Evolutionary conservation across 768 basidiomycete species (phyloP), one percentile per base, ranked within the genome.

Genomic region (Astraeus odoratus): DNA sequence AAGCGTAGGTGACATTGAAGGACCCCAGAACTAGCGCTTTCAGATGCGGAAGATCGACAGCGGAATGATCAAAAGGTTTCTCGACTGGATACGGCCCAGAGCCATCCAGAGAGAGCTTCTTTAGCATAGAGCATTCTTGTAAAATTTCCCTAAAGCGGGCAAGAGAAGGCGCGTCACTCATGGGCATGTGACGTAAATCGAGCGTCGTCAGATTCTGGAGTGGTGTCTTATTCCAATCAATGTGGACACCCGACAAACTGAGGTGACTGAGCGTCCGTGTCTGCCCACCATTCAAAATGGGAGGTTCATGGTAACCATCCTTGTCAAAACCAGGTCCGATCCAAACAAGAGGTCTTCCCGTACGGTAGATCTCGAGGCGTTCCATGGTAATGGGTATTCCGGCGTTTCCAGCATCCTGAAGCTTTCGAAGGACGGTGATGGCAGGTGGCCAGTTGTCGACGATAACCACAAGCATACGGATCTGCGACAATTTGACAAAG

Each of bases 301-400:
- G 39, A 50, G 61, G 58, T 42, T 61, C 48, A 18, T 52, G 51
- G 42, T 69, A 57, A 49, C 59, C 60, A 31, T 53, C 52, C 16
- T 65, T 63, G 34, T 67, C 57, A 52, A 68, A 74, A 9, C 62
- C 71, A 6, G 61, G 60, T 8, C 74, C 76, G 19, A 69, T 52
- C 64, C 74, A 74, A 15, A 70, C 50, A 46, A 71, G 74, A 30
- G 74, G 72, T 23, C 60, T 47, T 4, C 77, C 78, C 12, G 67
- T 64, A 25, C 81, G 77, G 59, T 83, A 81, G 22, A 88, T 59
- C 60, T 86, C 83, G 51, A 86, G 64, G 23, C 76, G 76, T 50
- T 81, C 72, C n/a, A 88, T 57, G 31, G 62, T 65, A 49, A 75
- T 67, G 15, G 70, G 61, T 22, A 55, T 48, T 3, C 66, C 62